These are phyloP conservation scores for Trametes pubescens DNA, from an alignment of 1,284 basidiomycete species.

Conservation along the genomic window DNA sequence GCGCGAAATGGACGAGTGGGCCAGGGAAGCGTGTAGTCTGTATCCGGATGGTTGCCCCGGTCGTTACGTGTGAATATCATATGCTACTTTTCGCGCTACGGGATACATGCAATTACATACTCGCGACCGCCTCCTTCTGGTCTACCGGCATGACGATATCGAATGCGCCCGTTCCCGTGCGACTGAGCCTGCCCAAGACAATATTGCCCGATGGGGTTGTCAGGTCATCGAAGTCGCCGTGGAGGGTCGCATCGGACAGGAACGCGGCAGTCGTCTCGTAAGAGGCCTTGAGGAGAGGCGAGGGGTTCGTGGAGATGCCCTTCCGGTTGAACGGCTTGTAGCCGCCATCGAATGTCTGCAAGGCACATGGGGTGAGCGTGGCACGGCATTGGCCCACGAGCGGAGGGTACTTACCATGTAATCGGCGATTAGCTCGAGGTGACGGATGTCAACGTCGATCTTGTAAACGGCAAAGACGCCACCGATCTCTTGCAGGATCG, in stretches of 20 bases:
- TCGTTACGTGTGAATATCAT: slow-evolving; percentile 28
- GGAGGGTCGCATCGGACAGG: slow-evolving; percentile 92
- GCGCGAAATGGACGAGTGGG: slow-evolving; percentile 14
- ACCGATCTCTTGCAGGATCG: slow-evolving; percentile 91
- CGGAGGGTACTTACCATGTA: slow-evolving; percentile 83
- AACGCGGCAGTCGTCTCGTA: slow-evolving; percentile 98
- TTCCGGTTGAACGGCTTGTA: slow-evolving; percentile 98
- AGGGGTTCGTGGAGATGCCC: slow-evolving; percentile 91
- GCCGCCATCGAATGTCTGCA: slow-evolving; percentile 94
- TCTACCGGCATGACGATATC: slow-evolving; percentile 74
- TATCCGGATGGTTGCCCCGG: slow-evolving; percentile 5
- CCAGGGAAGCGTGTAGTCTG: slow-evolving; percentile 18
- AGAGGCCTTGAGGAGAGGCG: slow-evolving; percentile 95
- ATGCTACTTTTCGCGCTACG: slow-evolving; percentile 30
- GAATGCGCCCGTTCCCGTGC: slow-evolving; percentile 90
- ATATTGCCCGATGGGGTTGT: slow-evolving; percentile 91
- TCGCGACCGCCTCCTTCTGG: slow-evolving; percentile 18
- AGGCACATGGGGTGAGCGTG: slow-evolving; percentile 19
- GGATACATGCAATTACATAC: slow-evolving; percentile 26
- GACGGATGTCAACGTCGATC: slow-evolving; percentile 94
- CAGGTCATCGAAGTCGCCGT: slow-evolving; percentile 95
- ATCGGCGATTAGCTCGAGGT: slow-evolving; percentile 97
- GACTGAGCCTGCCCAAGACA: slow-evolving; percentile 86
- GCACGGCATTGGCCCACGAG: slow-evolving; percentile 15
- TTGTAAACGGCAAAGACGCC: slow-evolving; percentile 97